phyloP scores from a whole-genome alignment of 2,329 filamentous ascomycete genomes.

The Diaporthe destruens region DNA sequence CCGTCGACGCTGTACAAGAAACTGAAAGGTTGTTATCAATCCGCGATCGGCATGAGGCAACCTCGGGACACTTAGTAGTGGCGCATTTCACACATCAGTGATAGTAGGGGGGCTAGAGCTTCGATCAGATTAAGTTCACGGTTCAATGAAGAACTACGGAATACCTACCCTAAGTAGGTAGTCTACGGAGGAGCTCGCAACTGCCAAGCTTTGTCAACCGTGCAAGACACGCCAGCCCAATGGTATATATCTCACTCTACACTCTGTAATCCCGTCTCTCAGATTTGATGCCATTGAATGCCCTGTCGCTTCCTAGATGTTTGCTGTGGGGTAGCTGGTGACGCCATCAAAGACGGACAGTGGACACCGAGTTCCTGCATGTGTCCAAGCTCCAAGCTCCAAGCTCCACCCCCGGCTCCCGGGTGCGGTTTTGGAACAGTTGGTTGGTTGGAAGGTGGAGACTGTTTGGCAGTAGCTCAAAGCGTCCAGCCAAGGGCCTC shows the following conservation, averaged over 20 bases:
- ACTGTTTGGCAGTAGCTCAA: neutral
- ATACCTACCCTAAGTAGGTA: too few relatives aligned
- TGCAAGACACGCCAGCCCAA: neutral
- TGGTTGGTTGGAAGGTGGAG: neutral
- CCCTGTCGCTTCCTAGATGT: neutral
- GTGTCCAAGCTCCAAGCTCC: constrained; percentile 9
- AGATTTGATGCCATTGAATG: neutral
- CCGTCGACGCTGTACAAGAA: constrained; percentile 2
- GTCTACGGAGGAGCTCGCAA: neutral
- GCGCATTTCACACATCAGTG: too few relatives aligned
- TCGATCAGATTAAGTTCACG: neutral
- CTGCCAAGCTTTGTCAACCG: neutral
- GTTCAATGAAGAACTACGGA: neutral
- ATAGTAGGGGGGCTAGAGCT: too few relatives aligned
- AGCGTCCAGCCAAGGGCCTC: neutral
- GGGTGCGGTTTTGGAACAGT: neutral
- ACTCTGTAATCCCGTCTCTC: neutral
- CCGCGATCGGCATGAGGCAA: constrained; percentile 16
- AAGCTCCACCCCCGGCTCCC: neutral
- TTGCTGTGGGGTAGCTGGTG: constrained; percentile 1
- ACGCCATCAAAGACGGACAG: constrained; percentile 23
- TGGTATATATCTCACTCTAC: neutral
- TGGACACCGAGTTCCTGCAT: too few relatives aligned
- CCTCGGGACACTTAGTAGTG: neutral
- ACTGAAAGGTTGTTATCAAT: neutral